These are phyloP conservation scores for Colletotrichum theobromicola DNA, from an alignment of 2,329 filamentous ascomycete genomes.

Conservation along the genomic window DNA sequence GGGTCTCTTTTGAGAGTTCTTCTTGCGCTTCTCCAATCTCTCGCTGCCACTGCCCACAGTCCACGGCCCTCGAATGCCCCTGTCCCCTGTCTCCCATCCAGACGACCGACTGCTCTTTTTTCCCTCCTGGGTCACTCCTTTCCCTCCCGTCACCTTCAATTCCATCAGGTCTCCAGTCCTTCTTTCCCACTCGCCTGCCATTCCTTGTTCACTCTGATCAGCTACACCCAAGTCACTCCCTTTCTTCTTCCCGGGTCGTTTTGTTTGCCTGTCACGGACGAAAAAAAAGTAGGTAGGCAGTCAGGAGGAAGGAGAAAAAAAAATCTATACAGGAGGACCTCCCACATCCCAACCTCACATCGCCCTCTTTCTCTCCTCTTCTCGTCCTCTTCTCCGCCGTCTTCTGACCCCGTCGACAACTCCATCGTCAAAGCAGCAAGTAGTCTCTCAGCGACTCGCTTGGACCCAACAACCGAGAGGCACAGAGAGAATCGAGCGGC, in stretches of 20 bases:
- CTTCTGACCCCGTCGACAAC: neutral
- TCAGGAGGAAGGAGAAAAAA: neutral
- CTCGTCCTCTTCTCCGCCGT: neutral
- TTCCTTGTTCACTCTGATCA: slow-evolving; percentile 7
- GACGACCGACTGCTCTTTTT: slow-evolving; percentile 9
- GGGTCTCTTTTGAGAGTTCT: slow-evolving; percentile 9
- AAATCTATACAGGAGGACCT: neutral
- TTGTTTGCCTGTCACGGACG: slow-evolving; percentile 5
- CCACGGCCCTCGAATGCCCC: neutral
- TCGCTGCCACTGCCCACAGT: neutral
- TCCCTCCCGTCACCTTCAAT: slow-evolving; percentile 12
- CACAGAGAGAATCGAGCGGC: neutral
- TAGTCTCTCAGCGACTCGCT: neutral
- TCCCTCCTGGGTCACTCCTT: slow-evolving; percentile 18
- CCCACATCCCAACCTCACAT: neutral
- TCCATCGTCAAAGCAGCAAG: neutral
- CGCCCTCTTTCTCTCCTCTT: neutral
- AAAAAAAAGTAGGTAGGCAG: neutral
- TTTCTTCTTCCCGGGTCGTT: neutral
- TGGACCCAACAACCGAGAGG: neutral
- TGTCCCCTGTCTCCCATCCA: neutral
- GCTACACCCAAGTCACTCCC: slow-evolving; percentile 7
- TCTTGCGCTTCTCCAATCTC: slow-evolving; percentile 5
- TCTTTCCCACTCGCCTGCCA: neutral
- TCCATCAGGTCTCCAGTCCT: slow-evolving; percentile 3